phyloP scores from a whole-genome alignment of 2,329 filamentous ascomycete species.

The Trichophyton schoenleinii region DNA sequence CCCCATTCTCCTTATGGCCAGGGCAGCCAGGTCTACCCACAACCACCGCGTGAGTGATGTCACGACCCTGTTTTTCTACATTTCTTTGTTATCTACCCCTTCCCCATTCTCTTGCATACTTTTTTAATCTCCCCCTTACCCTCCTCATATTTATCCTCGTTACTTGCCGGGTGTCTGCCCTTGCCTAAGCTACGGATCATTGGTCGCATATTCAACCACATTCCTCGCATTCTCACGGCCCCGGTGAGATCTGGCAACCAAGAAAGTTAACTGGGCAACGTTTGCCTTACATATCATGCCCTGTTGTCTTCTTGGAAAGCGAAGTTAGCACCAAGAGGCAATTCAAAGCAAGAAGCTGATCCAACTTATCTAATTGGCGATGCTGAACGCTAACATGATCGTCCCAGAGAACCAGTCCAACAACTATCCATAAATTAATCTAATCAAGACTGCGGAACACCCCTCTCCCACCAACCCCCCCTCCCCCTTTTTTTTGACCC shows the following conservation, averaged over 20 bases:
- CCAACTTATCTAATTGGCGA: slow-evolving; percentile 8
- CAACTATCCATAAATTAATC: slow-evolving; percentile 17
- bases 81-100: background rate
- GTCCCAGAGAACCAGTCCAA: slow-evolving; percentile 21
- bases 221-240: background rate
- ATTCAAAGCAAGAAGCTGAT: slow-evolving; percentile 1
- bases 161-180: slow-evolving; percentile 8
- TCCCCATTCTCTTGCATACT: background rate
- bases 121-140: background rate
- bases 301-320: background rate
- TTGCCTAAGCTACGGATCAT: background rate
- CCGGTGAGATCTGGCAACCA: background rate
- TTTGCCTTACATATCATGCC: background rate
- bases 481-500: background rate
- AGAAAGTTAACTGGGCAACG: background rate
- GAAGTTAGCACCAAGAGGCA: background rate
- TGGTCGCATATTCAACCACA: background rate
- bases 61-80: slow-evolving; percentile 15
- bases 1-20: slow-evolving; percentile 40
- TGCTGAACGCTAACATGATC: slow-evolving; percentile 20
- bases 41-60: slow-evolving; percentile 36
- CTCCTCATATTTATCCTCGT: background rate
- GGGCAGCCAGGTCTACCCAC: slow-evolving; percentile 37
- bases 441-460: background rate
- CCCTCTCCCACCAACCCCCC: background rate